Evolutionary conservation across 805 yeast genomes (phyloP), one percentile per base, ranked within the genome.

Genomic region (Blastobotrys peoriensis): DNA sequence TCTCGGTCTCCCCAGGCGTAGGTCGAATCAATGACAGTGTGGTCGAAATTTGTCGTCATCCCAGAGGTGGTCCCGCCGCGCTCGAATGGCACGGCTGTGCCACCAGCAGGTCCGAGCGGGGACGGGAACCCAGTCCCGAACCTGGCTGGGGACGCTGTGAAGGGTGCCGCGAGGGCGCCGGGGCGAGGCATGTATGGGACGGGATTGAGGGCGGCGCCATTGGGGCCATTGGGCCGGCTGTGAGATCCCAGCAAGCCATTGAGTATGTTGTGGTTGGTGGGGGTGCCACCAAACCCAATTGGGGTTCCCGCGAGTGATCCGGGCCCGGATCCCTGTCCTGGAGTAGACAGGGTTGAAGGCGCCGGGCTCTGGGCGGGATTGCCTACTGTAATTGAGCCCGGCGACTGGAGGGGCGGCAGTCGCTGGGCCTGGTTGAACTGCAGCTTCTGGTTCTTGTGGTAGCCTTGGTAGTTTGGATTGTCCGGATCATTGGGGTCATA

Each of bases 401-500:
- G 23, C 35, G 8, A 6, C 15, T n/a, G 40, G 35, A 19, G 23
- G 47, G 6, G 46, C 38, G 16, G 50, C 27, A 25, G 13, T 8
- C 8, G 10, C 13, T 25, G 30, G 30, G 30, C 13, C 8, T 25
- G 8, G 30, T 25, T 25, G 30, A 25, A 25, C 13, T 25, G 30
- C 10, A 25, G 30, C 30, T 25, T 25, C 13, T 25, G 30, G 13
- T 25, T 25, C 30, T 25, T 25, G 76, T 65, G 1, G 79, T 68
- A 55, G 80, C 80, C 63, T 83, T 95, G 45, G 84, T 74, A 58
- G 30, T 25, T 25, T 8, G 30, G 30, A 13, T 25, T 25, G 13
- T 25, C 30, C 8, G 91, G 96, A 60, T 88, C 96, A 45, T 81
- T 79, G 36, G 79, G 79, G 52, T 80, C 79, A 30, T 81, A 77